phyloP scores from a whole-genome alignment of 2,329 filamentous ascomycete genomes.

The Sporothrix inflata region DNA sequence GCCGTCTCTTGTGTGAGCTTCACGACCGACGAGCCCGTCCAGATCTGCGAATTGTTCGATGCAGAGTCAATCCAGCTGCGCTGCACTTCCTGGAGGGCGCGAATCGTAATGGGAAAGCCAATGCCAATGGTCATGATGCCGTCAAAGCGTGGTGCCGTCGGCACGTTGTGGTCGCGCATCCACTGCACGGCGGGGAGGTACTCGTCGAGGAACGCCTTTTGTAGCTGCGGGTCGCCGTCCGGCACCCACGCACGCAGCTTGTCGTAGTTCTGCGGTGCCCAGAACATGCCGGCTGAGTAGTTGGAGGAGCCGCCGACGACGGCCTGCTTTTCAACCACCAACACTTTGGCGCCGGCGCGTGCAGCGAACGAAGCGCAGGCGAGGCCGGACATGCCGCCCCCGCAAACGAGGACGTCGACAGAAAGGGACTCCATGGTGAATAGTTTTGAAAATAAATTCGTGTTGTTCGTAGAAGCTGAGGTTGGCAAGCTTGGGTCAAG shows the following conservation, averaged over 20 bases:
- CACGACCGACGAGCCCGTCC: background rate
- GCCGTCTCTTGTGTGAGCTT: background rate
- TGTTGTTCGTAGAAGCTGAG: too few relatives aligned
- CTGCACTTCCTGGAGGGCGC: background rate
- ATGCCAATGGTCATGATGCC: conserved; percentile 23
- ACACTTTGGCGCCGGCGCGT: background rate
- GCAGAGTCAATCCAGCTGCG: background rate
- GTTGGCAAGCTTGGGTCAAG: too few relatives aligned
- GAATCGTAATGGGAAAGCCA: conserved; percentile 12
- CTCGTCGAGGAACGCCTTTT: conserved; percentile 9
- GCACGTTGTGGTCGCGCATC: conserved; percentile 8
- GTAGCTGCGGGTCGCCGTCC: background rate
- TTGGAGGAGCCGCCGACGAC: conserved; percentile 7
- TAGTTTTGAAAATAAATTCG: too few relatives aligned
- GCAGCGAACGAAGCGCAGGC: background rate
- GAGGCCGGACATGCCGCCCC: conserved; percentile 13
- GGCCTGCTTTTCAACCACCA: conserved; percentile 6
- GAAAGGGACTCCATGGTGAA: background rate
- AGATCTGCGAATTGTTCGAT: background rate
- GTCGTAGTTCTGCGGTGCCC: conserved; percentile 15
- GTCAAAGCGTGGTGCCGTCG: background rate
- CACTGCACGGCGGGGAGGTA: conserved; percentile 5
- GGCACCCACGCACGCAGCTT: conserved; percentile 11
- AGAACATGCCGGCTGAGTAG: conserved; percentile 22
- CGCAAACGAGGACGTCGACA: conserved; percentile 18